phyloP scores from a whole-genome alignment of 2,329 filamentous ascomycete species.

The Dactylella cylindrospora region DNA sequence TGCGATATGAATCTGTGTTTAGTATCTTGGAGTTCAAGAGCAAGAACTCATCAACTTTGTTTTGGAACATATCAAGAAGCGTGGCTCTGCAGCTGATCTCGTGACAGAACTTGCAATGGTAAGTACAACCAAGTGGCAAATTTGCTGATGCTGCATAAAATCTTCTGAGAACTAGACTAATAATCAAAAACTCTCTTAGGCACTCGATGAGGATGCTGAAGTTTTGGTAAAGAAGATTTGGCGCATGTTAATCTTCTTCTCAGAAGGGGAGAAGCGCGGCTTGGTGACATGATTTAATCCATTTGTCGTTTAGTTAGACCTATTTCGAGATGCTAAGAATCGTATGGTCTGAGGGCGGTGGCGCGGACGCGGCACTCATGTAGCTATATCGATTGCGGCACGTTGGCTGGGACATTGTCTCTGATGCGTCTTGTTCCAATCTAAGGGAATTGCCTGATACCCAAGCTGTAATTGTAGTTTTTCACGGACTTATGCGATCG shows the following conservation, averaged over 20 bases:
- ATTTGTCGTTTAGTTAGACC: constrained; percentile 14
- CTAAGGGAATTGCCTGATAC: too few relatives aligned
- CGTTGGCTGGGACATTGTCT: too few relatives aligned
- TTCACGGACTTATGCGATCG: too few relatives aligned
- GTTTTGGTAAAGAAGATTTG: constrained; percentile 93
- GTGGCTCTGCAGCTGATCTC: constrained; percentile 73
- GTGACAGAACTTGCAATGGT: constrained; percentile 83
- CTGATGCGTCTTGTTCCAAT: too few relatives aligned
- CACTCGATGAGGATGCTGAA: constrained; percentile 91
- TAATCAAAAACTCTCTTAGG: constrained; percentile 56
- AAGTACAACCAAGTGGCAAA: constrained; percentile 53
- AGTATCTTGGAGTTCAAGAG: constrained; percentile 89
- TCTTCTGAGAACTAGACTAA: too few relatives aligned
- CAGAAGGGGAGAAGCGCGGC: constrained; percentile 87
- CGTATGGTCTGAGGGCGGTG: too few relatives aligned
- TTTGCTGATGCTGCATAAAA: constrained; percentile 45
- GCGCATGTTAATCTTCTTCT: constrained; percentile 98
- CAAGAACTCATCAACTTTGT: constrained; percentile 92
- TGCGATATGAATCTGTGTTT: too few relatives aligned
- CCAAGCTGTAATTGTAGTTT: too few relatives aligned
- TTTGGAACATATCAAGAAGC: constrained; percentile 77
- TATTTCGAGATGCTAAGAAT: too few relatives aligned
- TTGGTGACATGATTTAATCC: constrained; percentile 71
- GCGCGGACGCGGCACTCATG: too few relatives aligned
- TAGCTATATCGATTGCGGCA: too few relatives aligned